A percentile compares a stretch with the other conserved stretches of the same genome.
These are phyloP conservation scores for Santalum album DNA, from an alignment of 164 flowering plant species.

Conservation along the genomic window DNA sequence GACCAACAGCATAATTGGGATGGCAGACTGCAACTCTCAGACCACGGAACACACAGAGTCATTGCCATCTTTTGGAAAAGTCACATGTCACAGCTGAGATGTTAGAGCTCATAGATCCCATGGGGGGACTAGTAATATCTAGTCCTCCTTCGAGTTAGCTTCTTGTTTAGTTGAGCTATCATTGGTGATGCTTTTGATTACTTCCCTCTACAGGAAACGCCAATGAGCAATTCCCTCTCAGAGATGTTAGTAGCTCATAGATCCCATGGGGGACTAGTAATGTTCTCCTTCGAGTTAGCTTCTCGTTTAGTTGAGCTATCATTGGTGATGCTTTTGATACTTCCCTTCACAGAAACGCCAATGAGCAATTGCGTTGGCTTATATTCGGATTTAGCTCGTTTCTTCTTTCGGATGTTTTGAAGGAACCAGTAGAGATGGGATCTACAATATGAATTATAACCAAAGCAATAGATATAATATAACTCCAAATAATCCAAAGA, in stretches of 20 bases:
- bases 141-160: slow-evolving; percentile 14
- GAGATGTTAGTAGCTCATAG: slow-evolving; percentile 1
- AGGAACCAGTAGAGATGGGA: not conserved
- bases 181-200: too few relatives aligned
- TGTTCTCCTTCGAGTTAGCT: not conserved
- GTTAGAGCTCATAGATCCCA: slow-evolving; percentile 18
- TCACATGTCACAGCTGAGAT: slow-evolving; percentile 31
- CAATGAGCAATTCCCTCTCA: too few relatives aligned
- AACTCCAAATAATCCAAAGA: too few relatives aligned
- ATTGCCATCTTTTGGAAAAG: slow-evolving; percentile 20
- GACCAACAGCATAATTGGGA: slow-evolving; percentile 13
- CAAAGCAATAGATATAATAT: too few relatives aligned
- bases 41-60: slow-evolving; percentile 25
- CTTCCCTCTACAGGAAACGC: not conserved
- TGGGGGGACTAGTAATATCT: slow-evolving; percentile 12
- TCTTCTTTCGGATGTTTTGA: not conserved
- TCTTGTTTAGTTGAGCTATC: too few relatives aligned
- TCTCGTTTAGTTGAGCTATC: not conserved
- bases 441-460: not conserved
- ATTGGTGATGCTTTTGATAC: too few relatives aligned
- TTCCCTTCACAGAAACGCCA: too few relatives aligned
- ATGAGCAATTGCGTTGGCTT: not conserved
- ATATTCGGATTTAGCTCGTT: not conserved
- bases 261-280: not conserved
- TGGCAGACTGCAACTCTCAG: slow-evolving; percentile 21